Percentiles rank a stretch among this genome's conserved stretches.
Conservation (phyloP, 78 protist species). For the Corallochytrium limacisporum region DNA sequence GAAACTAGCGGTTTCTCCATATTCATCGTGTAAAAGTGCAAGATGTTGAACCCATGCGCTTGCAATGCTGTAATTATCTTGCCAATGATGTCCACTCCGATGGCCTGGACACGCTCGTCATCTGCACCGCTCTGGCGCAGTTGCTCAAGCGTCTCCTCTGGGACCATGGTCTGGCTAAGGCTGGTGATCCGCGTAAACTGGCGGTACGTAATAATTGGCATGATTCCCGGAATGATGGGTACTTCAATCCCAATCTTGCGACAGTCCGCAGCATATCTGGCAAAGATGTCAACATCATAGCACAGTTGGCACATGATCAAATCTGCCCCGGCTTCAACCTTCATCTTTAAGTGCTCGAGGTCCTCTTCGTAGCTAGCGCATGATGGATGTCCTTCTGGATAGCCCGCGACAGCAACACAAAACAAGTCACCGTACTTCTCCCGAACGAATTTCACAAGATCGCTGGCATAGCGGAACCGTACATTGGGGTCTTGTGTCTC, state of each 20-base stretch:
- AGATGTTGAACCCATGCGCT: constrained; percentile 25
- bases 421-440: constrained; percentile 74
- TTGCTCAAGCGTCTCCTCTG: constrained; percentile 3
- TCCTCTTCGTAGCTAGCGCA: constrained; percentile 27
- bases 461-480: constrained; percentile 69
- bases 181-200: background rate
- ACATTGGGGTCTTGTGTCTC: constrained; percentile 57
- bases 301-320: constrained; percentile 84
- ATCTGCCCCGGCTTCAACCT: constrained; percentile 92
- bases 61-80: constrained; percentile 29
- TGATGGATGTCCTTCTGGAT: constrained; percentile 84
- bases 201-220: constrained; percentile 80
- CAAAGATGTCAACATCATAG: constrained; percentile 52
- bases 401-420: constrained; percentile 76
- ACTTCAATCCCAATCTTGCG: constrained; percentile 58
- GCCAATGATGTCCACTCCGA: constrained; percentile 50
- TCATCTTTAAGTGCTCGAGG: constrained; percentile 50
- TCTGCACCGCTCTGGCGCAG: constrained; percentile 39
- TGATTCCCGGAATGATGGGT: constrained; percentile 94
- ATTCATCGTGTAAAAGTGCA: constrained; percentile 93
- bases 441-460: constrained; percentile 71
- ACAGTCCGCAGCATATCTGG: constrained; percentile 2
- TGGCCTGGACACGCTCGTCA: constrained; percentile 69
- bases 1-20: constrained; percentile 47
- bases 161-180: background rate